These are phyloP conservation scores for Kodamaea laetipori DNA, from an alignment of 805 yeast species.

Conservation along the genomic window DNA sequence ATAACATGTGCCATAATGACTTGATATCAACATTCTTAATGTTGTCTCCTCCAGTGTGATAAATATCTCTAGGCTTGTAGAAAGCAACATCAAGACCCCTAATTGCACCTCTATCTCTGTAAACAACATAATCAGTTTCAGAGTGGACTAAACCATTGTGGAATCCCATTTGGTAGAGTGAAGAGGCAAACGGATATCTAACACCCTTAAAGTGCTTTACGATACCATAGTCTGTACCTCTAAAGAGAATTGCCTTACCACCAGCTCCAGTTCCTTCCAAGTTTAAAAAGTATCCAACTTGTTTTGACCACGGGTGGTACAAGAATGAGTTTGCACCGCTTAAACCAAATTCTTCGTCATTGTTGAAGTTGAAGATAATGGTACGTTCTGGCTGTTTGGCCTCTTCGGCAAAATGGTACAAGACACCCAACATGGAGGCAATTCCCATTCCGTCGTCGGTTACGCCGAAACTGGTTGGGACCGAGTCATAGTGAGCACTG, in stretches of 20 bases:
- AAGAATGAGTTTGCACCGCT: constrained; percentile 78
- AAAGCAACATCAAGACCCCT: constrained; percentile 92
- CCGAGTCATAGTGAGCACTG: constrained; percentile 89
- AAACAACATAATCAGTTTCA: constrained; percentile 84
- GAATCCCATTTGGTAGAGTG: constrained; percentile 84
- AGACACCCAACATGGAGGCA: constrained; percentile 73
- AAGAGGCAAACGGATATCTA: constrained; percentile 72
- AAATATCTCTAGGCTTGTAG: constrained; percentile 78
- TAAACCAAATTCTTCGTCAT: constrained; percentile 86
- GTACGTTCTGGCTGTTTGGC: constrained; percentile 65
- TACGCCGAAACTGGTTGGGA: constrained; percentile 82
- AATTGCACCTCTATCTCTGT: constrained; percentile 58
- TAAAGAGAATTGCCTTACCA: constrained; percentile 76
- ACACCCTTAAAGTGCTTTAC: constrained; percentile 59
- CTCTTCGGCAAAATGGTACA: constrained; percentile 46
- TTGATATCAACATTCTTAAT: constrained; percentile 63
- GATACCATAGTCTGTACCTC: constrained; percentile 79
- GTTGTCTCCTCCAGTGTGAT: constrained; percentile 77
- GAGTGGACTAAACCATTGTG: constrained; percentile 68
- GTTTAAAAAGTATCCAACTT: constrained; percentile 68
- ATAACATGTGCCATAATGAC: constrained; percentile 84
- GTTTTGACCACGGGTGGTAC: constrained; percentile 68
- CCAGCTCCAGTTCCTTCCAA: constrained; percentile 95
- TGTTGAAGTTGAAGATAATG: constrained; percentile 80
- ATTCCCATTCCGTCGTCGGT: constrained; percentile 93